These are phyloP conservation scores for Viola odorata DNA, from an alignment of 345 rosid genomes.

Conservation along the genomic window DNA sequence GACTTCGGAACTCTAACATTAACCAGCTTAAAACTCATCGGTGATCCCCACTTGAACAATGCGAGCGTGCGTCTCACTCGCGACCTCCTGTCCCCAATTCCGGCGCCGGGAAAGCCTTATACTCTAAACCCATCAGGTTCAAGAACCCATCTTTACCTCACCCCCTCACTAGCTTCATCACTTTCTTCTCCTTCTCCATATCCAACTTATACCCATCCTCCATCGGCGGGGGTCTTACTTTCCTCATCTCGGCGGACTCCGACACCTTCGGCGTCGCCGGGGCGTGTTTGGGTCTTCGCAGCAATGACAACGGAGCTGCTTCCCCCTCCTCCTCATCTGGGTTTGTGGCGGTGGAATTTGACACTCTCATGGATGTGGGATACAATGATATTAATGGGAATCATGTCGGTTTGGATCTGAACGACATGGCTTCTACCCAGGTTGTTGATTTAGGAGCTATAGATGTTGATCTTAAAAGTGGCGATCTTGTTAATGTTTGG, in stretches of 20 bases:
- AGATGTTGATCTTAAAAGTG: constrained; percentile 83
- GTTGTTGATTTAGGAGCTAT: constrained; percentile 58
- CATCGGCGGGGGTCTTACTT: constrained; percentile 91
- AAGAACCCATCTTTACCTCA: constrained; percentile 39
- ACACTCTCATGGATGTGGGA: constrained; percentile 84
- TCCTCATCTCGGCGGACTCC: constrained; percentile 62
- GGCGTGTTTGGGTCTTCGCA: constrained; percentile 64
- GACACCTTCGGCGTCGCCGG: constrained; percentile 71
- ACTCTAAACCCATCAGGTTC: constrained; percentile 72
- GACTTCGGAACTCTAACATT: constrained; percentile 79
- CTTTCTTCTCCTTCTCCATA: constrained; percentile 82
- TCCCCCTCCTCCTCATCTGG: constrained; percentile 13
- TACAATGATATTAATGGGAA: constrained; percentile 86
- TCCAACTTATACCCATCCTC: constrained; percentile 77
- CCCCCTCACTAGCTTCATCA: constrained; percentile 61
- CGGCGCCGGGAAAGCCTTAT: constrained; percentile 72
- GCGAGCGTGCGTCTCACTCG: constrained; percentile 76
- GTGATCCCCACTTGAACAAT: constrained; percentile 84
- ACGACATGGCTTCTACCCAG: constrained; percentile 63
- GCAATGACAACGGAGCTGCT: constrained; percentile 24
- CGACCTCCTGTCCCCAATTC: constrained; percentile 81
- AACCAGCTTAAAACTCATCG: constrained; percentile 64
- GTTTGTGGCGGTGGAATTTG: constrained; percentile 91
- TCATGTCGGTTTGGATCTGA: constrained; percentile 92
- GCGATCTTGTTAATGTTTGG: constrained; percentile 83